Conservation (phyloP, 768 basidiomycete genomes). For the Cystofilobasidium bisporidii region DNA sequence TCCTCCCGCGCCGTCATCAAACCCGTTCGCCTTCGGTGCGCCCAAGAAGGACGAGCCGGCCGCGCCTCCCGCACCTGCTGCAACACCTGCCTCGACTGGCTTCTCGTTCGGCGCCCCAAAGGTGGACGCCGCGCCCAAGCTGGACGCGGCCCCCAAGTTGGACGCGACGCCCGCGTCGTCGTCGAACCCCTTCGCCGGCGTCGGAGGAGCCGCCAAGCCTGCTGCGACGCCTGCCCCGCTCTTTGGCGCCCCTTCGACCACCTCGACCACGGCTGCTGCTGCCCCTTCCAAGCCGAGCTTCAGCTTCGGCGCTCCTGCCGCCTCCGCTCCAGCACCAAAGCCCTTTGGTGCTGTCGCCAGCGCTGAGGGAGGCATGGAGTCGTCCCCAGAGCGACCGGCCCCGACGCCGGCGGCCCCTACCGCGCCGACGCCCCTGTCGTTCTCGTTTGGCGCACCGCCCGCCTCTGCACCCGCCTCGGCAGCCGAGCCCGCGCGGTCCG, state of each 20-base stretch:
- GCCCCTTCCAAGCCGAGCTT: slow-evolving; percentile 2
- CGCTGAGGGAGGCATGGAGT: neutral
- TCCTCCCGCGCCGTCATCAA: neutral
- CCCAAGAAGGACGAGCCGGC: neutral
- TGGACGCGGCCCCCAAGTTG: too few relatives aligned
- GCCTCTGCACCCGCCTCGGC: neutral
- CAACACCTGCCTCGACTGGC: neutral
- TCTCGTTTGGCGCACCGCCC: neutral
- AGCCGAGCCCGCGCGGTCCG: neutral
- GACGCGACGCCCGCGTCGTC: neutral
- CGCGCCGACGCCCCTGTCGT: neutral
- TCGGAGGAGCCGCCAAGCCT: neutral
- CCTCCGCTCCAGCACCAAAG: neutral
- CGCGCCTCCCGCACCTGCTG: neutral
- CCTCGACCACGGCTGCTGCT: neutral
- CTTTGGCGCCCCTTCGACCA: neutral
- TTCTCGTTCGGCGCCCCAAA: slow-evolving; percentile 1
- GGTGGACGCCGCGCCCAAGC: too few relatives aligned
- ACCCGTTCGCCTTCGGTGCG: neutral
- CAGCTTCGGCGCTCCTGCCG: neutral
- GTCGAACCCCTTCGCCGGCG: neutral
- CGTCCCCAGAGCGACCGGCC: neutral
- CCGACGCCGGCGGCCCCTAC: neutral
- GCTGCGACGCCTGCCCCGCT: neutral
- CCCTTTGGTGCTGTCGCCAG: neutral